Conservation (phyloP, 2,329 filamentous ascomycete genomes). For the Gnomoniopsis smithogilvyi region DNA sequence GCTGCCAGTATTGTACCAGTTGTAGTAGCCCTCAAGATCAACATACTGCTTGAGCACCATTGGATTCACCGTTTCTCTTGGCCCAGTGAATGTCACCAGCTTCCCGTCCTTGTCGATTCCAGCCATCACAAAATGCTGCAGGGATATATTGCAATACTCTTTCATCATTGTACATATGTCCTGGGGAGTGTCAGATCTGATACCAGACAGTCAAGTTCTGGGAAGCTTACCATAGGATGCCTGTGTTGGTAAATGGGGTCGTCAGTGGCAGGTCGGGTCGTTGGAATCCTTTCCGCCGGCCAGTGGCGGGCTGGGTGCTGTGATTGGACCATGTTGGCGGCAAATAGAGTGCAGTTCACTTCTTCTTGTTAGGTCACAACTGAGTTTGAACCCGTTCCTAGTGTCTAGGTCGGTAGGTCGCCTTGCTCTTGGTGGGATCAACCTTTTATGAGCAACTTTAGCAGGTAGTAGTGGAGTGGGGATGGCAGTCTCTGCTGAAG, state of each 20-base stretch:
- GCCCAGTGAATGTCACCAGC: slow-evolving; percentile 43
- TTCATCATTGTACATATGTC: slow-evolving; percentile 50
- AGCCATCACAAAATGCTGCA: slow-evolving; percentile 50
- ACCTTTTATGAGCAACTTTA: slow-evolving; percentile 5
- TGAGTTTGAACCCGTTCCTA: not conserved
- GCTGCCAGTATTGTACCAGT: slow-evolving; percentile 15
- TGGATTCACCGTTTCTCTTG: slow-evolving; percentile 24
- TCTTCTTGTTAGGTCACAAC: not conserved
- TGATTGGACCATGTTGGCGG: slow-evolving; percentile 14
- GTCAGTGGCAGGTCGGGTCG: slow-evolving; percentile 5
- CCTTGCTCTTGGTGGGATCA: not conserved
- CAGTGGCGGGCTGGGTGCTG: slow-evolving; percentile 13
- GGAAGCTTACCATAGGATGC: slow-evolving; percentile 15
- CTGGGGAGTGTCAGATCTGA: slow-evolving; percentile 26
- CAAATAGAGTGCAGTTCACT: not conserved
- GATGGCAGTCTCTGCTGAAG: not conserved
- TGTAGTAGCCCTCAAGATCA: slow-evolving; percentile 14
- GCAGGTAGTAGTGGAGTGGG: not conserved
- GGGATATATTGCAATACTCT: slow-evolving; percentile 49
- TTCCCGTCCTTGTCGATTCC: slow-evolving; percentile 46
- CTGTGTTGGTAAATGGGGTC: slow-evolving; percentile 17
- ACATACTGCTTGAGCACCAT: slow-evolving; percentile 25
- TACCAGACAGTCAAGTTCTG: not conserved
- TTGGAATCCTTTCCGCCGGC: slow-evolving; percentile 14
- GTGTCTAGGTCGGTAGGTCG: not conserved